Evolutionary conservation across 2,329 filamentous ascomycete species (phyloP).

Genomic region (Lizonia empirigonia): DNA sequence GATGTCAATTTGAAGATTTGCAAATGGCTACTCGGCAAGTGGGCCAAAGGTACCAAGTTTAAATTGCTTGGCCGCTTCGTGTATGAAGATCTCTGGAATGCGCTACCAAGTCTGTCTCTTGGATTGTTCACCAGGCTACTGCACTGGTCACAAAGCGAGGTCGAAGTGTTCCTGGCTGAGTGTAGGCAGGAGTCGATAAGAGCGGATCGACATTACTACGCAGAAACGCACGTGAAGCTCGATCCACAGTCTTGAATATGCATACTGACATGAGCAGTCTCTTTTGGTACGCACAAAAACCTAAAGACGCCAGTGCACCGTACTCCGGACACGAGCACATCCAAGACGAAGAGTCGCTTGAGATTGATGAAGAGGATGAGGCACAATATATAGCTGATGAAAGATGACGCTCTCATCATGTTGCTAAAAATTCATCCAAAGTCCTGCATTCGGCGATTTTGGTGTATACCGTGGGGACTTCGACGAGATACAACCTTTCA

Average conservation of each 20-base stretch:
- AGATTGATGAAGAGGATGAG: constrained; percentile 27
- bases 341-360: constrained; percentile 31
- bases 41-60: constrained; percentile 39
- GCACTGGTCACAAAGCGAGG: constrained; percentile 35
- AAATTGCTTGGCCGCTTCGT: constrained; percentile 37
- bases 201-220: constrained; percentile 36
- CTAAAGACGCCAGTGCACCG: constrained; percentile 8
- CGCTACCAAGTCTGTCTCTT: constrained; percentile 32
- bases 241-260: neutral
- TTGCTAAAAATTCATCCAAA: neutral
- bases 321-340: constrained; percentile 14
- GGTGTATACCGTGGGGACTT: too few species aligned
- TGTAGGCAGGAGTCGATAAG: constrained; percentile 35
- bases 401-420: neutral
- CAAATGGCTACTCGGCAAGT: constrained; percentile 43
- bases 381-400: neutral
- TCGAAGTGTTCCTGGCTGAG: constrained; percentile 37
- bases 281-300: constrained; percentile 36
- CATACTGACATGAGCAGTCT: constrained; percentile 21
- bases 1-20: constrained; percentile 35
- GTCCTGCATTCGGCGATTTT: neutral
- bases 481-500: too few species aligned
- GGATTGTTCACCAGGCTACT: constrained; percentile 38
- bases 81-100: constrained; percentile 37
- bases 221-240: constrained; percentile 28